These are phyloP conservation scores for Copromyces sp. DNA, from an alignment of 495 filamentous ascomycete species.

Conservation along the genomic window DNA sequence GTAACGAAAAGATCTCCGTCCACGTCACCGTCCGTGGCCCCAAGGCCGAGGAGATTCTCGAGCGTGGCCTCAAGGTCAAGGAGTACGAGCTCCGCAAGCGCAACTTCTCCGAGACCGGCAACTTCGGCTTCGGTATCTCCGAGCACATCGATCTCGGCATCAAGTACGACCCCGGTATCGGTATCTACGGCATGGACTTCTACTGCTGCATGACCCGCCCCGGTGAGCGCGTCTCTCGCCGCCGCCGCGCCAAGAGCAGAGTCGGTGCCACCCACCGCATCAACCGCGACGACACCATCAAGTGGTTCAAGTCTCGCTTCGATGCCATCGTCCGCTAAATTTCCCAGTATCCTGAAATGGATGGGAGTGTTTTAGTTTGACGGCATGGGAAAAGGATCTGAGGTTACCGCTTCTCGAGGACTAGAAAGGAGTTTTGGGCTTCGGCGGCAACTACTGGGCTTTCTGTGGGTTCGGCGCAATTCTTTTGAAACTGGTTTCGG, in stretches of 20 bases:
- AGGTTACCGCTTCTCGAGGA: constrained; percentile 14
- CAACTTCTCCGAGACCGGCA: constrained; percentile 99
- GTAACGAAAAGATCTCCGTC: constrained; percentile 99
- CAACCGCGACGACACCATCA: constrained; percentile 84
- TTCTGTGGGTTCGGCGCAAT: constrained; percentile 14
- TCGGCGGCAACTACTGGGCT: constrained; percentile 1
- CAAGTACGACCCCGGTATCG: constrained; percentile 99
- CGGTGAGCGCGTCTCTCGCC: constrained; percentile 93
- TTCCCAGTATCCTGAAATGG: constrained; percentile 18
- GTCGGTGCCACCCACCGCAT: constrained; percentile 88
- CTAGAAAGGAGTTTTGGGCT: constrained; percentile 9
- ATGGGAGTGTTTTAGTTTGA: constrained; percentile 11
- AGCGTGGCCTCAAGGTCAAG: constrained; percentile 99
- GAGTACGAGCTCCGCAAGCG: constrained; percentile 98
- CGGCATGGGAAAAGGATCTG: constrained; percentile 15
- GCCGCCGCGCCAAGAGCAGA: constrained; percentile 74
- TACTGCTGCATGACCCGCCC: constrained; percentile 99
- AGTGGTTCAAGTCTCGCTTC: constrained; percentile 99
- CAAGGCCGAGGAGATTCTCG: constrained; percentile 99
- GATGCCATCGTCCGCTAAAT: constrained; percentile 92
- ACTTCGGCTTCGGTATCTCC: constrained; percentile 99
- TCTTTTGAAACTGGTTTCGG: constrained; percentile 1
- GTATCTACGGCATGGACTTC: constrained; percentile 99
- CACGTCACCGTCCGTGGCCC: constrained; percentile 99
- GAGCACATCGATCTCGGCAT: constrained; percentile 99